phyloP scores from a whole-genome alignment of 768 basidiomycete species.

The Boletus subparvulus region DNA sequence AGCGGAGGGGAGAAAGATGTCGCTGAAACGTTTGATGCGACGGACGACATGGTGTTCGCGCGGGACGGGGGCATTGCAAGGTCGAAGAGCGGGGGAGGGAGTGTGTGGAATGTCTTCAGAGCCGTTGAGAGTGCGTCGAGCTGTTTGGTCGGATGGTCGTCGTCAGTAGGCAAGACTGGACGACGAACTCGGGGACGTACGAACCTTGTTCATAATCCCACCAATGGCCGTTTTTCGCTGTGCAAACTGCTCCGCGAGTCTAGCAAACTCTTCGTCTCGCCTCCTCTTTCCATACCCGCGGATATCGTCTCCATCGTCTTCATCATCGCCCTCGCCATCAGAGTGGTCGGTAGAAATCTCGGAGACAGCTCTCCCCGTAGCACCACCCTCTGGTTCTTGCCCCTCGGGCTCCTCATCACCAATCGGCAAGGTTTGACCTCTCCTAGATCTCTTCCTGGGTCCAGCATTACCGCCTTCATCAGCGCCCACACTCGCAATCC shows the following conservation, averaged over 20 bases:
- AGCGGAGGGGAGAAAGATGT: slow-evolving; percentile 11
- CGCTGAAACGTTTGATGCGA: slow-evolving; percentile 22
- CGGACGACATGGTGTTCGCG: slow-evolving; percentile 32
- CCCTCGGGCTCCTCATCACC: slow-evolving; percentile 29
- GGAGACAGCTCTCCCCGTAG: slow-evolving; percentile 16
- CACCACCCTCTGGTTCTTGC: slow-evolving; percentile 7
- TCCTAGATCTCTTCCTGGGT: slow-evolving; percentile 21
- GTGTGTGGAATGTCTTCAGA: slow-evolving; percentile 44
- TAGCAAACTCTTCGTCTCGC: slow-evolving; percentile 68
- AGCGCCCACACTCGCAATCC: neutral
- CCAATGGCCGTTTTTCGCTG: slow-evolving; percentile 68
- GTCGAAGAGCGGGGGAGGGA: slow-evolving; percentile 42
- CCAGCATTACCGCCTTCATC: slow-evolving; percentile 17
- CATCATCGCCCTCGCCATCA: slow-evolving; percentile 38
- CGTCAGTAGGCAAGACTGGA: neutral
- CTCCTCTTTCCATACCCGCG: slow-evolving; percentile 54
- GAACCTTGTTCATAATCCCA: slow-evolving; percentile 72
- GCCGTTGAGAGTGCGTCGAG: slow-evolving; percentile 34
- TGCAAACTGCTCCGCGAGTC: slow-evolving; percentile 64
- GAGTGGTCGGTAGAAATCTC: slow-evolving; percentile 26
- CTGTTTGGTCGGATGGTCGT: slow-evolving; percentile 8
- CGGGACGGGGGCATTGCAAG: slow-evolving; percentile 28
- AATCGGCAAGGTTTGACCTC: slow-evolving; percentile 38
- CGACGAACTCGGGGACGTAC: neutral
- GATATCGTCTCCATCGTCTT: slow-evolving; percentile 43